Conservation (phyloP, 1,284 basidiomycete genomes). For the Marasmius fiardii region DNA sequence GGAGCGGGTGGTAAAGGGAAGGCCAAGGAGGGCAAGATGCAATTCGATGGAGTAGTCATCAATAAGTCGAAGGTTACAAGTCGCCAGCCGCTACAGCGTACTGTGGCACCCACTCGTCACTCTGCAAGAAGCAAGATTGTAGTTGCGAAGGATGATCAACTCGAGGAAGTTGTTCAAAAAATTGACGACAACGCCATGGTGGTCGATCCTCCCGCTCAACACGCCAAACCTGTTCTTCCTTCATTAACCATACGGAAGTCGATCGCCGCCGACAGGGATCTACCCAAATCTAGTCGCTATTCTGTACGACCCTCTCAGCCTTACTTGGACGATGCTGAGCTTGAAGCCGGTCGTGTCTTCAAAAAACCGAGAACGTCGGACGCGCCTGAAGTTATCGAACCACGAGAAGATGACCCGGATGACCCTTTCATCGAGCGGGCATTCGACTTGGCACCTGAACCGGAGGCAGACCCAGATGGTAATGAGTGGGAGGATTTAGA, state of each 20-base stretch:
- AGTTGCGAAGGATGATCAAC: constrained; percentile 13
- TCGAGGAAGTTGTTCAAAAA: constrained; percentile 31
- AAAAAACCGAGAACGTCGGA: constrained; percentile 76
- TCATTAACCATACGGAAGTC: constrained; percentile 40
- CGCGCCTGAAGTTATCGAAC: constrained; percentile 28
- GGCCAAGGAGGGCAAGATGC: constrained; percentile 40
- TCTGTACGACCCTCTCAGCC: constrained; percentile 13
- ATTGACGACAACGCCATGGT: constrained; percentile 55
- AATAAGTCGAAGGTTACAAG: constrained; percentile 39
- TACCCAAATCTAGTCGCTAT: constrained; percentile 24
- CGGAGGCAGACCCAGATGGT: constrained; percentile 58
- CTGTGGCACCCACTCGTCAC: constrained; percentile 28
- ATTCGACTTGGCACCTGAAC: constrained; percentile 37
- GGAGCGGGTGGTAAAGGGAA: constrained; percentile 31
- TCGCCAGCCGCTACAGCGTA: constrained; percentile 35
- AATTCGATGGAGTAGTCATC: constrained; percentile 54
- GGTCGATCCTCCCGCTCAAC: constrained; percentile 42
- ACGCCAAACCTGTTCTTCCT: constrained; percentile 28
- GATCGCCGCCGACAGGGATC: constrained; percentile 32
- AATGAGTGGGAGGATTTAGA: constrained; percentile 88
- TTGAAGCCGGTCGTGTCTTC: constrained; percentile 48
- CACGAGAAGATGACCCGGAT: constrained; percentile 29
- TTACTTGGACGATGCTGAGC: constrained; percentile 34
- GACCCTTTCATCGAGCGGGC: constrained; percentile 34
- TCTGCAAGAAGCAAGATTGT: constrained; percentile 26